Evolutionary conservation across 441 rosid genomes (phyloP), one percentile per base, ranked within the genome.

Genomic region (Pelargonium citronellum): DNA sequence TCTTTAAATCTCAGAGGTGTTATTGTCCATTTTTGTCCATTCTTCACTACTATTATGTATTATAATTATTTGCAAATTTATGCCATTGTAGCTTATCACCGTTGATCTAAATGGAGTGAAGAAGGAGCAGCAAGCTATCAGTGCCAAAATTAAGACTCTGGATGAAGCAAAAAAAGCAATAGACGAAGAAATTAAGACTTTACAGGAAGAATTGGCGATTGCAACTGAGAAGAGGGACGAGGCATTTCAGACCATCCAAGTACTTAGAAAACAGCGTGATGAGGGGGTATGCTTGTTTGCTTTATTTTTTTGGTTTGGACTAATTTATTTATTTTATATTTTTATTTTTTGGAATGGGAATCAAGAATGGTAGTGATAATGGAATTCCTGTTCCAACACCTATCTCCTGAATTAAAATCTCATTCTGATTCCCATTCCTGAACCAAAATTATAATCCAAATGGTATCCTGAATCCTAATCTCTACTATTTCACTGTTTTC

Each of bases 71-170:
- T 57, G 44, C 44, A 11, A 11, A 51, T 13, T 20, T 17, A 2
- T 77, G 68, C 69, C 41, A 6, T 73, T 70, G 76, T 84, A 89
- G 96, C 89, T 82, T 72, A 86, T 87, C 80, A 86, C 87, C 64
- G 88, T 77, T 68, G 89, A 85, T 78, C 76, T 87, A 79, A 88
- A 83, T 73, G 92, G 89, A 78, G 89, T 84, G 51, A 86, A 79
- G 83, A 89, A 87, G 84, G 92, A 87, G 70, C 83, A 82, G 61
- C 87, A 84, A 69, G 83, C 82, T 37, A 69, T 84, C 65, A 77
- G 83, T 83, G 75, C 77, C 66, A 84, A 79, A 79, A 78, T 85
- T 16, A 70, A 47, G 68, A 76, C 66, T 51, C 84, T 85, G 53
- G 80, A 75, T 44, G 86, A 68, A 13, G 82, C 79, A 71, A 68